phyloP scores from a whole-genome alignment of 805 yeast genomes.

The Candida boidinii region DNA sequence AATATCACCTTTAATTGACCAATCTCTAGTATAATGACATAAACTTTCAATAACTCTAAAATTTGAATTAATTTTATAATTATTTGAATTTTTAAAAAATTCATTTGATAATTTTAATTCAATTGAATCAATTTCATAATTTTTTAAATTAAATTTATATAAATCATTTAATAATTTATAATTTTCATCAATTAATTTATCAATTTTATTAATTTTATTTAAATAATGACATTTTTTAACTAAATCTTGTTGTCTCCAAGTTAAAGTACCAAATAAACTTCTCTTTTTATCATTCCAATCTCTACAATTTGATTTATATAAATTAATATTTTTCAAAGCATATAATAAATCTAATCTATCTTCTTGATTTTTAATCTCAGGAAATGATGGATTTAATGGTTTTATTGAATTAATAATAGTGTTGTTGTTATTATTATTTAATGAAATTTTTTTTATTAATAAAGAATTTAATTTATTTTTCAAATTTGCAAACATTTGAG shows the following conservation, averaged over 20 bases:
- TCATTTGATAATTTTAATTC: constrained; percentile 33
- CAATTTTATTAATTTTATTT: constrained; percentile 41
- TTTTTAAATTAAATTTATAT: constrained; percentile 27
- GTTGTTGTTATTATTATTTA: too few relatives aligned
- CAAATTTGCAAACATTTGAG: constrained; percentile 10
- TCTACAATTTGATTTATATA: constrained; percentile 31
- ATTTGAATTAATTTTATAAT: constrained; percentile 16
- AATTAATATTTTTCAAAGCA: constrained; percentile 39
- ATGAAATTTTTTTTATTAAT: too few relatives aligned
- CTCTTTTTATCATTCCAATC: constrained; percentile 38
- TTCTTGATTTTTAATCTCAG: constrained; percentile 12
- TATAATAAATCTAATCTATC: constrained; percentile 21
- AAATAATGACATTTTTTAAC: constrained; percentile 43
- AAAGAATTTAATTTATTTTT: too few relatives aligned
- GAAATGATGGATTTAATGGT: constrained; percentile 16
- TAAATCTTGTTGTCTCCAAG: constrained; percentile 47
- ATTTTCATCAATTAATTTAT: constrained; percentile 39
- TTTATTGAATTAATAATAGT: too few relatives aligned
- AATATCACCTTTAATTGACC: constrained; percentile 40
- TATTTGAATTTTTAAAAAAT: constrained; percentile 7
- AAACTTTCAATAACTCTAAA: constrained; percentile 57
- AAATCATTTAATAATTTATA: constrained; percentile 36
- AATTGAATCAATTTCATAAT: constrained; percentile 28
- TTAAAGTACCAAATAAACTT: constrained; percentile 35
- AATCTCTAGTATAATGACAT: constrained; percentile 75